Conservation (phyloP, 257 asterid species). For the Solanum phureja region DNA sequence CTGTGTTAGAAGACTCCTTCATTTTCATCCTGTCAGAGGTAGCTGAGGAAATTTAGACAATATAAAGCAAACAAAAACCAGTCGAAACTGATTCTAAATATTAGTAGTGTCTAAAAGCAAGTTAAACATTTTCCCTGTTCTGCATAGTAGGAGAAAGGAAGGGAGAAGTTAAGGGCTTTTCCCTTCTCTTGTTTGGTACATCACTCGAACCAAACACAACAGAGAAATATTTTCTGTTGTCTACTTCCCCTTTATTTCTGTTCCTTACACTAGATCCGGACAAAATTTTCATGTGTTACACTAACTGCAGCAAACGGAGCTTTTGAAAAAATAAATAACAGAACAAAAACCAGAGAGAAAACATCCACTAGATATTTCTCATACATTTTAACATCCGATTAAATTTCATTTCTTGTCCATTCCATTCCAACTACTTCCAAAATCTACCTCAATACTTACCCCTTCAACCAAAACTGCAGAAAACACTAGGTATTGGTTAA, state of each 20-base stretch:
- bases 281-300: neutral
- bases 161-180: neutral
- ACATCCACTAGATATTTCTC: neutral
- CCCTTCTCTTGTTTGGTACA: constrained; percentile 12
- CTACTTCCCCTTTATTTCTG: neutral
- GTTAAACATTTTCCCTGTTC: neutral
- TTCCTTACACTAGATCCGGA: neutral
- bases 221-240: neutral
- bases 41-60: neutral
- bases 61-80: neutral
- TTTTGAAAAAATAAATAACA: neutral
- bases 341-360: neutral
- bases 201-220: neutral
- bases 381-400: neutral
- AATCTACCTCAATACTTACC: too few species aligned
- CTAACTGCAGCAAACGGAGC: neutral
- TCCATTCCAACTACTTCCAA: neutral
- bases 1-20: neutral
- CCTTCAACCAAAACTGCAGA: neutral
- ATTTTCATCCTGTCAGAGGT: neutral
- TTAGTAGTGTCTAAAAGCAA: neutral
- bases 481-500: too few species aligned
- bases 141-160: neutral
- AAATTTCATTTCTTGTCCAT: neutral
- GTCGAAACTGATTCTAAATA: neutral